Evolutionary conservation across 768 basidiomycete species (phyloP).

Genomic region (Lactarius sanguifluus): DNA sequence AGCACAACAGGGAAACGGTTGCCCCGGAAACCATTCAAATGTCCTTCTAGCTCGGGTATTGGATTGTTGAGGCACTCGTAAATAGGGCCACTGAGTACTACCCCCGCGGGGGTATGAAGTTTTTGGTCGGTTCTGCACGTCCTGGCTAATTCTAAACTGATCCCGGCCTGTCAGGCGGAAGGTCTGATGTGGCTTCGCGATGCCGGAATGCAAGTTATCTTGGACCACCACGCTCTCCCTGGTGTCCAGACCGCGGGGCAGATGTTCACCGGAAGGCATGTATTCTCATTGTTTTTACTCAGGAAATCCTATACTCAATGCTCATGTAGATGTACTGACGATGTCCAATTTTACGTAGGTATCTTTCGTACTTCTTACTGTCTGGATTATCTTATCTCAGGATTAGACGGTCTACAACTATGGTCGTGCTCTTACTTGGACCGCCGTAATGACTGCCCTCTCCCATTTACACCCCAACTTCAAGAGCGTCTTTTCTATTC

Average conservation of each 20-base stretch:
- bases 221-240: constrained; percentile 70
- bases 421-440: constrained; percentile 77
- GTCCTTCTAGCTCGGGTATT: constrained; percentile 64
- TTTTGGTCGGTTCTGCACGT: constrained; percentile 46
- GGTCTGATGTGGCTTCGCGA: constrained; percentile 59
- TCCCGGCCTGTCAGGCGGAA: constrained; percentile 45
- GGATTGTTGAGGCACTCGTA: constrained; percentile 76
- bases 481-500: constrained; percentile 61
- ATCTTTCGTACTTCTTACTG: background rate
- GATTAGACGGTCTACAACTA: constrained; percentile 68
- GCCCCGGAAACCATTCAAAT: background rate
- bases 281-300: constrained; percentile 4
- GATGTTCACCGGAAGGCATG: constrained; percentile 67
- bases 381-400: constrained; percentile 16
- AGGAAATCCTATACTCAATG: background rate
- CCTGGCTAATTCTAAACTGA: constrained; percentile 2
- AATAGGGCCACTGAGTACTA: constrained; percentile 59
- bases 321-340: constrained; percentile 54
- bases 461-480: constrained; percentile 71
- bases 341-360: constrained; percentile 73
- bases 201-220: constrained; percentile 64
- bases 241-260: constrained; percentile 64
- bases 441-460: constrained; percentile 72
- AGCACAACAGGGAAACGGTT: constrained; percentile 31
- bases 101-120: constrained; percentile 65